Evolutionary conservation across 371 early-diverging fungal genomes (phyloP).

Genomic region (Choanephora cucurbitarum): DNA sequence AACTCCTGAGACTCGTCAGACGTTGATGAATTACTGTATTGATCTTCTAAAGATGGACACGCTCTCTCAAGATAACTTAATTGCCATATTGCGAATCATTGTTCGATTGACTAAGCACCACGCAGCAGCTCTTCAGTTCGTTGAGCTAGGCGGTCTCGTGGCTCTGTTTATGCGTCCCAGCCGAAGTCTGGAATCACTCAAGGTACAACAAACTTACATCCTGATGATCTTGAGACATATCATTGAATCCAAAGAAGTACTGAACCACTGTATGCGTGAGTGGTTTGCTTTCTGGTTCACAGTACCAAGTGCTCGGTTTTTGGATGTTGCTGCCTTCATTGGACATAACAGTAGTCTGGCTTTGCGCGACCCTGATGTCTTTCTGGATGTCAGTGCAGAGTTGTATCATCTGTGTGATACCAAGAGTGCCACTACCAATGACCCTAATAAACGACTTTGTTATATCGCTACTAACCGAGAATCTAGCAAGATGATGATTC

Average conservation of each 20-base stretch:
- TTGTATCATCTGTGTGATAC: slow-evolving; percentile 5
- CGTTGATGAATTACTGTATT: slow-evolving; percentile 32
- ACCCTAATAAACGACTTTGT: neutral
- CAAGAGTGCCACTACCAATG: neutral
- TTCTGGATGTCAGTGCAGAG: slow-evolving; percentile 14
- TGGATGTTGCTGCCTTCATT: slow-evolving; percentile 10
- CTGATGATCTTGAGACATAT: slow-evolving; percentile 82
- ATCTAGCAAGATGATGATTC: neutral
- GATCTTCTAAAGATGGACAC: slow-evolving; percentile 39
- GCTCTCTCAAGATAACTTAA: slow-evolving; percentile 43
- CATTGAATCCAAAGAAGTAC: slow-evolving; percentile 65
- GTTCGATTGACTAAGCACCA: slow-evolving; percentile 74
- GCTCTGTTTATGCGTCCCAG: slow-evolving; percentile 50
- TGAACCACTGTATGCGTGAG: slow-evolving; percentile 65
- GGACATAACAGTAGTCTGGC: slow-evolving; percentile 9
- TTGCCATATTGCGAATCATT: slow-evolving; percentile 70
- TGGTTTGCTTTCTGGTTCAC: slow-evolving; percentile 60
- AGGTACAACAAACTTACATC: slow-evolving; percentile 63
- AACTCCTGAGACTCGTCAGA: slow-evolving; percentile 7
- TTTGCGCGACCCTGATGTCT: slow-evolving; percentile 15
- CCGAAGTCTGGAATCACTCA: slow-evolving; percentile 47
- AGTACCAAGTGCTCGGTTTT: neutral
- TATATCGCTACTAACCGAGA: slow-evolving; percentile 1
- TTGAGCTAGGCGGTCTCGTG: slow-evolving; percentile 58
- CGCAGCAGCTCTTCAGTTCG: slow-evolving; percentile 58